A percentile compares a stretch with the other conserved stretches of the same genome.
These are phyloP conservation scores for Podaxis sp. DNA, from an alignment of 768 basidiomycete species.

Conservation along the genomic window DNA sequence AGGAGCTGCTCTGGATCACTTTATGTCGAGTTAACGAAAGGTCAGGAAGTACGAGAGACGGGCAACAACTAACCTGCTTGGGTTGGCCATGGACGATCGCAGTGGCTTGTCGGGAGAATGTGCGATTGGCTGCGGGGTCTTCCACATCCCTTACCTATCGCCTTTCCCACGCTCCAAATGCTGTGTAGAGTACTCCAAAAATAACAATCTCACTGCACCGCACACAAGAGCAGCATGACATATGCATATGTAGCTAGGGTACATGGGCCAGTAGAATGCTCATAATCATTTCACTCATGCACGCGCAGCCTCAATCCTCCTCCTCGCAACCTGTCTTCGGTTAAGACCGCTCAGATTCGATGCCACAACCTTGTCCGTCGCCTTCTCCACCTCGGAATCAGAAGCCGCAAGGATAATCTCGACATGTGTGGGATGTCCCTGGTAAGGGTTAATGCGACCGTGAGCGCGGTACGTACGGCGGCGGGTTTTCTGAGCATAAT, in stretches of 20 bases:
- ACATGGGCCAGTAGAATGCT: not conserved
- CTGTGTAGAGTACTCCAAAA: constrained; percentile 8
- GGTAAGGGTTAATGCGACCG: constrained; percentile 98
- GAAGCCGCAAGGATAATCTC: constrained; percentile 87
- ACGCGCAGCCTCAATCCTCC: constrained; percentile 83
- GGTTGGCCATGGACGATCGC: constrained; percentile 26
- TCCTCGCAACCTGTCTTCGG: constrained; percentile 84
- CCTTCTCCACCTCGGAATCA: constrained; percentile 86
- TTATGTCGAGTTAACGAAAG: constrained; percentile 31
- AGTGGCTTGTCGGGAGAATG: constrained; percentile 1
- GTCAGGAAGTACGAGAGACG: not conserved
- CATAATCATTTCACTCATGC: constrained; percentile 31
- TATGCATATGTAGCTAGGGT: not conserved
- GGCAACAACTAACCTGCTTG: constrained; percentile 31
- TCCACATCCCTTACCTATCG: not conserved
- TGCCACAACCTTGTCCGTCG: constrained; percentile 72
- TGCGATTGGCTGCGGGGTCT: constrained; percentile 4
- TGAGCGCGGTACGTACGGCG: constrained; percentile 99
- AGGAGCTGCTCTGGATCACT: constrained; percentile 49
- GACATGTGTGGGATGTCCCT: constrained; percentile 96
- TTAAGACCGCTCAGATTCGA: constrained; percentile 67
- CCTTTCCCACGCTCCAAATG: constrained; percentile 13
- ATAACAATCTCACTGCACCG: not conserved
- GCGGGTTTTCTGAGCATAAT: constrained; percentile 80
- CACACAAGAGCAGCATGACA: not conserved